A percentile compares a stretch with the other conserved stretches of the same genome.
These are phyloP conservation scores for Fraxinus angustifolia DNA, from an alignment of 305 asterid species.

Conservation along the genomic window DNA sequence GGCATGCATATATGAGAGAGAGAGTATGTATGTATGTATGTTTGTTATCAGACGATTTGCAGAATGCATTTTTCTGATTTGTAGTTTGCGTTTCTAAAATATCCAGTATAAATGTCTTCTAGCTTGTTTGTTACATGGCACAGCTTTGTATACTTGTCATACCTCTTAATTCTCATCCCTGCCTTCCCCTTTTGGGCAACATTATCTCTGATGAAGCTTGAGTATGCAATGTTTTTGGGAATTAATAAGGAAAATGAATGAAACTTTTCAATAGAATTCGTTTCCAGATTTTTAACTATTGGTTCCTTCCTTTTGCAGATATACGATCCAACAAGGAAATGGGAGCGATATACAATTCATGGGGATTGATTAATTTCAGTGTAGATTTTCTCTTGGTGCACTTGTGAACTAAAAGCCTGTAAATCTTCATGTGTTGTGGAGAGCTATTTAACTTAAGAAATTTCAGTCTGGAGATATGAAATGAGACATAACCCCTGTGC, in stretches of 20 bases:
- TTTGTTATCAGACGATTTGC: not conserved
- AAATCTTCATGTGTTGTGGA: not conserved
- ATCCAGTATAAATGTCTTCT: not conserved
- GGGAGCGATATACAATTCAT: slow-evolving; percentile 71
- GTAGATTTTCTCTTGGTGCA: not conserved
- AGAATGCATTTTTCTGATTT: not conserved
- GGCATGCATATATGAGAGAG: not conserved
- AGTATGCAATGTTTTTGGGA: not conserved
- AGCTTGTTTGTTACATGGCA: not conserved
- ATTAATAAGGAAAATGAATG: not conserved
- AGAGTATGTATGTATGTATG: not conserved
- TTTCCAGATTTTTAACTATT: not conserved
- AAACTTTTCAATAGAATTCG: not conserved
- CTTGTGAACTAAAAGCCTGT: not conserved
- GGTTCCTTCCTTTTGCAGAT: slow-evolving; percentile 40
- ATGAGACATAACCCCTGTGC: not conserved
- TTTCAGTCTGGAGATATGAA: not conserved
- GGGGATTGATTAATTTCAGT: slow-evolving; percentile 43
- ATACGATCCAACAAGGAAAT: slow-evolving; percentile 71
- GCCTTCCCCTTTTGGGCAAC: not conserved
- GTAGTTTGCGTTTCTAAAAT: not conserved
- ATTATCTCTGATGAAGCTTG: not conserved
- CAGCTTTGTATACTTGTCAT: not conserved
- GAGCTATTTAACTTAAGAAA: not conserved
- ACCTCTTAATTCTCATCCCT: not conserved